phyloP scores from a whole-genome alignment of 169 alveolate species.

The Plasmodium adleri region DNA sequence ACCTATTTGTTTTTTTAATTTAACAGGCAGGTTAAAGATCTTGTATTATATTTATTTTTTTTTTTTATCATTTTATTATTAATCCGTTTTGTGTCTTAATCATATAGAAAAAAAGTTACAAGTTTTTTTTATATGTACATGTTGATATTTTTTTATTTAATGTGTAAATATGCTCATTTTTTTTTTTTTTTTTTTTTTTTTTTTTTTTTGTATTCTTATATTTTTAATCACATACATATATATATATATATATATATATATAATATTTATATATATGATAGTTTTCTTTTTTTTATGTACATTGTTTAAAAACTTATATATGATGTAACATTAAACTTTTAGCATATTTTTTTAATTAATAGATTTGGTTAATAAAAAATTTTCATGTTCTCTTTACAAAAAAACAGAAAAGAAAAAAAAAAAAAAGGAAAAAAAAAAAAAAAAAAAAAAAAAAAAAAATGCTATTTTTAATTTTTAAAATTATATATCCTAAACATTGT shows the following conservation, averaged over 20 bases:
- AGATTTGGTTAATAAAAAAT: neutral
- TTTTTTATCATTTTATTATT: neutral
- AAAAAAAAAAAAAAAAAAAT: constrained; percentile 3
- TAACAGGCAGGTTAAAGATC: too few species aligned
- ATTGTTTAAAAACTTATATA: neutral
- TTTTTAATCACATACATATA: too few species aligned
- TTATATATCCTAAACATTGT: constrained; percentile 29
- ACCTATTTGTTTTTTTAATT: too few species aligned
- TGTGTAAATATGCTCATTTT: too few species aligned
- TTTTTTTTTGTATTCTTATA: too few species aligned
- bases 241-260: too few species aligned
- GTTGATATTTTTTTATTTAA: too few species aligned
- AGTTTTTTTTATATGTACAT: too few species aligned
- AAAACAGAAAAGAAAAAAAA: constrained; percentile 22
- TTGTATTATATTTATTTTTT: neutral
- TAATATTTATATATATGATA: neutral
- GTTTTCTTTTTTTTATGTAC: neutral
- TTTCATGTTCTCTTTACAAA: constrained; percentile 28
- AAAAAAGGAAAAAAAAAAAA: constrained; percentile 10
- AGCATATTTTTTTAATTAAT: constrained; percentile 27
- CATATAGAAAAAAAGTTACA: too few species aligned
- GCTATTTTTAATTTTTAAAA: constrained; percentile 40
- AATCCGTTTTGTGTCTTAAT: too few species aligned
- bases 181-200: too few species aligned
- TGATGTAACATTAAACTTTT: neutral